Evolutionary conservation across 129 eudicot species (phyloP), one percentile per base, ranked within the genome.

Genomic region (Escallonia rubra): DNA sequence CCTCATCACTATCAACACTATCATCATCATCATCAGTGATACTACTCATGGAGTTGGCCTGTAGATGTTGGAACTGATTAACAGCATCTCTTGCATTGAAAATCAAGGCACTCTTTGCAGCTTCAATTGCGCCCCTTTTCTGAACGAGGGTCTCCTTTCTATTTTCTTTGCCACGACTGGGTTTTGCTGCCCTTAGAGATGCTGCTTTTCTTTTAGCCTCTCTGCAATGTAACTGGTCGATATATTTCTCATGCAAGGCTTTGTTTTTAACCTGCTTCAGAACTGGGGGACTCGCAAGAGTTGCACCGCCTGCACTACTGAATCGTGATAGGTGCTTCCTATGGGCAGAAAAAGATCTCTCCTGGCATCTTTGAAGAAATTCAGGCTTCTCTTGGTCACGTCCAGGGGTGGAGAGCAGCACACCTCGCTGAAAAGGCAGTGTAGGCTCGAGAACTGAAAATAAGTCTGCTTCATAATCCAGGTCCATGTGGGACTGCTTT

Each of bases 201-300:
- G 76, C 82, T 42, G 85, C 86, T 69, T 78, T 93, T 79, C 98
- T 93, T 68, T 72, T 86, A 16, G 84, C 90, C 68, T 89, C 96
- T 72, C 99, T 84, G 10, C 69, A 63, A 64, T 86, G 89, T 39
- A 93, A 74, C 80, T 72, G 86, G 58, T 93, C 99, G 3, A 93
- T 81, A 75, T 93, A 93, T 64, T 86, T 93, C 79, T 93, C 96
- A 66, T 93, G 99, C 64, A 89, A 73, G 10, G 80, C 99, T 71
- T 78, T 80, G 83, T 89, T 89, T 66, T 89, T 93, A 16, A 93
- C 81, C 80, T 80, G 86, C 79, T 93, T 93, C 74, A 93, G 65
- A 78, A 93, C 95, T 1, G 86, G 95, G 6, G 99, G 96, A 52
- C 99, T 93, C 66, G 63, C 74, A 9, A 86, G 82, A 69, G 79